Base-by-base conservation (phyloP, 495 filamentous ascomycete species). In the Penicillium simplicissimum region DNA sequence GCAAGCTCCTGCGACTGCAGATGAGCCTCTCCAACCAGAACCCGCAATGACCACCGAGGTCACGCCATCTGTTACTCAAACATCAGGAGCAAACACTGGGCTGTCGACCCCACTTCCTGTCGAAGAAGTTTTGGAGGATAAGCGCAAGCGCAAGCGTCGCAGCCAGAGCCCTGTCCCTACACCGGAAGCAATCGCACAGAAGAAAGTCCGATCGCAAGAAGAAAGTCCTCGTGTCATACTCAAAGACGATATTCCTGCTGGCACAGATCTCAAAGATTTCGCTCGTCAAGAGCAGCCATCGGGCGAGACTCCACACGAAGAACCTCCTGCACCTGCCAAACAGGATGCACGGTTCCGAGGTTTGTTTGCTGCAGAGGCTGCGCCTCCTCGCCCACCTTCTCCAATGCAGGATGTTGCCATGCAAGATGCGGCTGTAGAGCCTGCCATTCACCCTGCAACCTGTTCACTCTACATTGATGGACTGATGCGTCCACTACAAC, bases 401-500 rank as follows among this genome's bases (percentile, higher is more conserved):
- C 65, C 70, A 13, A 25, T 57, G 17, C 55, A 60, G 38, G 72
- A 72, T 34, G 62, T 72, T 17, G 63, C 59, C 17, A 79, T 64
- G 70, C 74, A 80, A 54, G 85, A 82, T 58, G 76, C 59, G 28
- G 62, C 78, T 23, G 81, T 89, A 33, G 78, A 79, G 48, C 88
- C 93, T 11, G 85, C 93, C 4, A 74, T 90, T 28, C 95, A 98
- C 76, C 85, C 89, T 11, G 92, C 92, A 2, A 98, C 95, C 7
- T 71, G 88, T 35, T 87, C 91, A 42, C 79, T 98, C 51, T 98
- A 97, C 77, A 96, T 98, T 67, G 88, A 89, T 66, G 86, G 96
- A 65, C 84, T 98, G 48, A 93, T 96, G 87, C 85, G 95, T 43
- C 95, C 95, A 15, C 80, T 98, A 9, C 89, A 89, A 61, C 82